Evolutionary conservation across 495 filamentous ascomycete species (phyloP).

Genomic region (Trichoderma asperelloides): DNA sequence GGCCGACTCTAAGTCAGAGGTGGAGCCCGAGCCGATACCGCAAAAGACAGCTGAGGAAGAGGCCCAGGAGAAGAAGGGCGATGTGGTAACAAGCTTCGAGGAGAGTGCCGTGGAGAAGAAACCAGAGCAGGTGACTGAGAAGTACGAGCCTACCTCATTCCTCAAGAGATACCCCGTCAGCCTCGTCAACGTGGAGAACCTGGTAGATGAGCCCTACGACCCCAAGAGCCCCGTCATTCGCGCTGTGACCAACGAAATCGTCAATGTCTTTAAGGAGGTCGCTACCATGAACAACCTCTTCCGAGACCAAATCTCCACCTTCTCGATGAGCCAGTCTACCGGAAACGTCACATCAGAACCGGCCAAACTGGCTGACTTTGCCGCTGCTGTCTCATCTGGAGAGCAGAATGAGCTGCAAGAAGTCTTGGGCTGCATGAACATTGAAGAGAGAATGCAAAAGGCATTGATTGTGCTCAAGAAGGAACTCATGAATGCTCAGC

Average conservation of each 20-base stretch:
- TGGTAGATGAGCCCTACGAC: slow-evolving; percentile 79
- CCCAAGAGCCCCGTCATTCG: slow-evolving; percentile 77
- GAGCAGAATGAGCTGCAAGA: slow-evolving; percentile 89
- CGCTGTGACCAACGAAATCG: slow-evolving; percentile 91
- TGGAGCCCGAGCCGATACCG: slow-evolving; percentile 47
- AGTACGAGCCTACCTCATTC: slow-evolving; percentile 86
- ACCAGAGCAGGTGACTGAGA: slow-evolving; percentile 37
- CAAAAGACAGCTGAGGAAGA: slow-evolving; percentile 36
- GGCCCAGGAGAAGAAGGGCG: slow-evolving; percentile 64
- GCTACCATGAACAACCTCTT: slow-evolving; percentile 91
- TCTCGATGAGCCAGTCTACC: slow-evolving; percentile 87
- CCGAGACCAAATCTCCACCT: slow-evolving; percentile 93
- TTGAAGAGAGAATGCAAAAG: slow-evolving; percentile 84
- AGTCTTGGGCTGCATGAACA: slow-evolving; percentile 78
- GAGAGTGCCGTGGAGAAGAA: slow-evolving; percentile 53
- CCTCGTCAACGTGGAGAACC: slow-evolving; percentile 88
- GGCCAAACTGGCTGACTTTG: slow-evolving; percentile 91
- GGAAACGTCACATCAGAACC: slow-evolving; percentile 94
- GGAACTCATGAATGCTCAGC: slow-evolving; percentile 93
- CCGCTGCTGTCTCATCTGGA: slow-evolving; percentile 85
- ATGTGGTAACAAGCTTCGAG: slow-evolving; percentile 96
- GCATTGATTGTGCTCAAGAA: slow-evolving; percentile 90
- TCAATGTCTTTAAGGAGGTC: slow-evolving; percentile 96
- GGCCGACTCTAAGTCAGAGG: slow-evolving; percentile 30
- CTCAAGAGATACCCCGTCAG: slow-evolving; percentile 82